Evolutionary conservation across 345 rosid species (phyloP).

Genomic region (Ricinus communis): DNA sequence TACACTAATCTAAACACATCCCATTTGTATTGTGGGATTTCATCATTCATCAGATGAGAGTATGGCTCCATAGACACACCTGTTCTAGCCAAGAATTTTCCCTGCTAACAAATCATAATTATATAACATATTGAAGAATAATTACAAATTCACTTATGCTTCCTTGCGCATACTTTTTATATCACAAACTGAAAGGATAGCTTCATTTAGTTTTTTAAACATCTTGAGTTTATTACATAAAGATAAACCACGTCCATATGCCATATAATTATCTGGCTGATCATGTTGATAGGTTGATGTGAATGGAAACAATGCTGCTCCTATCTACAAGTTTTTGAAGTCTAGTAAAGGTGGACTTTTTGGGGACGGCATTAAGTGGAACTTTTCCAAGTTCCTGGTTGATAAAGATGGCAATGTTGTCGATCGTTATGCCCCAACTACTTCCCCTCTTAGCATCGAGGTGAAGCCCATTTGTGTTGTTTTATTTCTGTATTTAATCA

Average conservation of each 20-base stretch:
- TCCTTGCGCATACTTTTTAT: not conserved
- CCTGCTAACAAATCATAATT: no score
- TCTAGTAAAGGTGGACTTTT: conserved; percentile 76
- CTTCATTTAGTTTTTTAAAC: not conserved
- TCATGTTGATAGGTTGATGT: conserved; percentile 64
- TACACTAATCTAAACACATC: no score
- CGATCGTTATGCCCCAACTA: conserved; percentile 88
- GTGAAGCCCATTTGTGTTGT: conserved; percentile 32
- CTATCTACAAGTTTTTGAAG: conserved; percentile 82
- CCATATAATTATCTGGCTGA: not conserved
- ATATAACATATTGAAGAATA: not conserved
- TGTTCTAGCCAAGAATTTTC: no score
- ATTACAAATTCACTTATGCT: not conserved
- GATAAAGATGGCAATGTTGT: conserved; percentile 74
- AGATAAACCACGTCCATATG: not conserved
- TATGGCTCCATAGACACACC: no score
- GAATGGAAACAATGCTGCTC: conserved; percentile 71
- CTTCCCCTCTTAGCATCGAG: conserved; percentile 91
- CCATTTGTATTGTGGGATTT: no score
- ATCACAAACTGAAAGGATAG: not conserved
- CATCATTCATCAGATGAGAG: no score
- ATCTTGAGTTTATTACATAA: not conserved
- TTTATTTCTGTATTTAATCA: not conserved
- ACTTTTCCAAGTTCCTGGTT: conserved; percentile 80
- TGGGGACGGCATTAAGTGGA: conserved; percentile 82